Evolutionary conservation across 352 stramenopile genomes (phyloP).

Genomic region (Phytopythium boreale): DNA sequence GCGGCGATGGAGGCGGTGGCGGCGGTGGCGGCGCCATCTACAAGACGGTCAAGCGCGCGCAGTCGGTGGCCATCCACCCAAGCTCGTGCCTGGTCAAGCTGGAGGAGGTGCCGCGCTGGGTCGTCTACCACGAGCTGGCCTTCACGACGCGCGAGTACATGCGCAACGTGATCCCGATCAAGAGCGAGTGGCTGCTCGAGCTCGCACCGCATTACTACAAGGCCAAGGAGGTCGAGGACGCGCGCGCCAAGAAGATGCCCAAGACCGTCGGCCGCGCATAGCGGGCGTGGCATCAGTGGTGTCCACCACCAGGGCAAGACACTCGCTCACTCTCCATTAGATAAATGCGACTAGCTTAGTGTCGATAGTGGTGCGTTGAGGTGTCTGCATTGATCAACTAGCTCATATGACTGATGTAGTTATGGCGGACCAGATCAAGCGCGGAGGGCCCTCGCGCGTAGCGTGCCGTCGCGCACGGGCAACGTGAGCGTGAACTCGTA

Average conservation of each 20-base stretch:
- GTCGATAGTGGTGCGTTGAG: background rate
- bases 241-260: conserved; percentile 97
- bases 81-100: conserved; percentile 94
- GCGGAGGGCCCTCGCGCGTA: background rate
- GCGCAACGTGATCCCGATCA: conserved; percentile 95
- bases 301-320: background rate
- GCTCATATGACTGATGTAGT: no score
- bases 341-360: background rate
- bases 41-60: conserved; percentile 98
- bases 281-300: no score
- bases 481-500: conserved; percentile 51
- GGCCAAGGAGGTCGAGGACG: conserved; percentile 95
- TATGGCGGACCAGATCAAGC: background rate
- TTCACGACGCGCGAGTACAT: conserved; percentile 99
- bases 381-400: background rate
- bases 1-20: background rate
- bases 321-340: background rate
- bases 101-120: conserved; percentile 90
- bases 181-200: conserved; percentile 97
- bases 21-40: conserved; percentile 55
- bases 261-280: conserved; percentile 63
- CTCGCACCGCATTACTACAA: conserved; percentile 99
- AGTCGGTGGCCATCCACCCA: conserved; percentile 98
- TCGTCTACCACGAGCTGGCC: conserved; percentile 99
- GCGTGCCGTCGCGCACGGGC: conserved; percentile 14